Base-by-base conservation (phyloP, 805 yeast genomes). In the Candida odintsovae region DNA sequence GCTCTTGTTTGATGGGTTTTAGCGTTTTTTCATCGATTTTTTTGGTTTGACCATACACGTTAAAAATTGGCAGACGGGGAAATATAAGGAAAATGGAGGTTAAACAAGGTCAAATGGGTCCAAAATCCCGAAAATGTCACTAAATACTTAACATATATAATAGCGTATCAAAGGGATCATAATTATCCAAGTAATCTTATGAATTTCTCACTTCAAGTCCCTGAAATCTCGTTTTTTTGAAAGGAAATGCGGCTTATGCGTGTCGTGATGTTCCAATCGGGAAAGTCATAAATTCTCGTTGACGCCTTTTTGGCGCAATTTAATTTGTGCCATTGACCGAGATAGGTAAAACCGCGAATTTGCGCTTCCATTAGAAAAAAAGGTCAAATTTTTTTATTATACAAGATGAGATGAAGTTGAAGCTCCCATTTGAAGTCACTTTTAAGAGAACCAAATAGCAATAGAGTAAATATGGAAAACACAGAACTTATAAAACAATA, bases 401-500 rank as follows among this genome's bases (percentile, higher is more conserved):
- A 22, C 8, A 8, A 22, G 23, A 22, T 22, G 33, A 12, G 33
- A 28, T 28, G 33, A 15, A 10, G 33, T 11, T 28, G 33, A 10
- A 28, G 12, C 4, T 22, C 8, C 8, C 23, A 5, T 22, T 22
- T 22, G 8, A 22, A 22, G 8, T 6, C 8, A 22, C 8, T 6
- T 8, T 25, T 11, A 25, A 7, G 10, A 25, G 28, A 25, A 25
- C 10, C 6, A 18, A 35, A 10, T 16, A 19, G 23, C 20, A 12
- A 13, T 13, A 29, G 18, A 31, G 33, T 12, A 28, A 28, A 13
- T 4, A 77, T 78, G 82, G 82, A 78, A 41, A 71, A 68, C 44
- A 53, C 68, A 35, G 71, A 71, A 7, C 64, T 69, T 29, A 67
- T 77, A 13, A 67, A 67, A 38, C 64, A 63, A 29, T 72, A 72